phyloP scores from a whole-genome alignment of 495 filamentous ascomycete genomes.

The Aspergillus homomorphus region DNA sequence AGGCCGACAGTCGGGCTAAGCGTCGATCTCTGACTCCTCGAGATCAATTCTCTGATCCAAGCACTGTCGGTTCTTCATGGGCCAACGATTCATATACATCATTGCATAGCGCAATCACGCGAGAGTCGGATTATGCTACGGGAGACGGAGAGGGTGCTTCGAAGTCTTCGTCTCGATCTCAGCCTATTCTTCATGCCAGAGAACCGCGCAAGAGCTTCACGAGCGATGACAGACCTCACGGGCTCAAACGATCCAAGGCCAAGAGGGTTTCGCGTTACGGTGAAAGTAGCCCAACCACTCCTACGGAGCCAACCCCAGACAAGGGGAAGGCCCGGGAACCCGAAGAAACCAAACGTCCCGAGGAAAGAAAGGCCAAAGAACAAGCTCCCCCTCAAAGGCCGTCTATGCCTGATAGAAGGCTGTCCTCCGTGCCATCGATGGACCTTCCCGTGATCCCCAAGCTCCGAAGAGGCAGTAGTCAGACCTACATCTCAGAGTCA shows the following conservation, averaged over 20 bases:
- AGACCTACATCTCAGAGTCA: constrained; percentile 32
- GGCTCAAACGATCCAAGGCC: constrained; percentile 54
- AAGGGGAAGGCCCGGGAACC: constrained; percentile 17
- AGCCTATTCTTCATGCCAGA: constrained; percentile 29
- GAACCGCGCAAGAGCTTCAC: constrained; percentile 23
- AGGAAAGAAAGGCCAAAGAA: constrained; percentile 31
- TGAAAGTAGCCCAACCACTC: constrained; percentile 35
- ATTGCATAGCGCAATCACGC: constrained; percentile 34
- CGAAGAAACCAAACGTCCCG: constrained; percentile 19
- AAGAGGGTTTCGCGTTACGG: constrained; percentile 48
- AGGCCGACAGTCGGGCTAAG: constrained; percentile 29
- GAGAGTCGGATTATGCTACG: constrained; percentile 37
- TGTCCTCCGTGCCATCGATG: constrained; percentile 57
- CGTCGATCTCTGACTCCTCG: constrained; percentile 35
- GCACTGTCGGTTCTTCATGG: constrained; percentile 32
- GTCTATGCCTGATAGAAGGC: constrained; percentile 23
- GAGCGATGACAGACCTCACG: constrained; percentile 29
- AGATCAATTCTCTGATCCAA: constrained; percentile 38
- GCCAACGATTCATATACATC: constrained; percentile 32
- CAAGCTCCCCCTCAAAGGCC: constrained; percentile 21
- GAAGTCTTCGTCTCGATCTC: constrained; percentile 21
- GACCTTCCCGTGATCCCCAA: constrained; percentile 58
- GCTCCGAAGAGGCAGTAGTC: constrained; percentile 43
- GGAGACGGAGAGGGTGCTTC: constrained; percentile 25
- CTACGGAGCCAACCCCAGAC: constrained; percentile 11